Conservation (phyloP, 176 grass and related monocot genomes). For the Hordeum vulgare region DNA sequence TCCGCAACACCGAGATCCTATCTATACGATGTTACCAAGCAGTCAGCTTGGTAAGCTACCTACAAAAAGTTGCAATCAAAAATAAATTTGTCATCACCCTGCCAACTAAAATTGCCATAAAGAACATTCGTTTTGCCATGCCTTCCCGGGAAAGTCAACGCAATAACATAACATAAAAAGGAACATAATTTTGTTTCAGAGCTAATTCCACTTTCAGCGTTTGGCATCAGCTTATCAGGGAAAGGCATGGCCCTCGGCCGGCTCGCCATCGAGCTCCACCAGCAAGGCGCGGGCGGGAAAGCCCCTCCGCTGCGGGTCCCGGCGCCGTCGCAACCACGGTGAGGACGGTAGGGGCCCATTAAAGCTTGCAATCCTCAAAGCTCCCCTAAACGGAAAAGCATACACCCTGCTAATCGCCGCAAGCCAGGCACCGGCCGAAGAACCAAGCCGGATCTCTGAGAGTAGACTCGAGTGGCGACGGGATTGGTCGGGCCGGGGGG, state of each 20-base stretch:
- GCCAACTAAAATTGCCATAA: no score
- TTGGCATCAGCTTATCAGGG: neutral
- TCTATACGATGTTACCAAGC: neutral
- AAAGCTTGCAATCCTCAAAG: neutral
- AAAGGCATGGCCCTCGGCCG: neutral
- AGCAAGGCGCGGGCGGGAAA: neutral
- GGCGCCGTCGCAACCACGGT: neutral
- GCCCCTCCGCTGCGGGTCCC: no score
- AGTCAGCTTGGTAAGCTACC: no score
- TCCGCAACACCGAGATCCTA: neutral
- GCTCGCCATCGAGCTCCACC: neutral
- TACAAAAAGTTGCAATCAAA: no score
- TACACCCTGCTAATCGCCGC: neutral
- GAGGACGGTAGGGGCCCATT: neutral
- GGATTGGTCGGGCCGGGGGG: no score
- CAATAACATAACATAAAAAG: no score
- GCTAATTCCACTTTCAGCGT: neutral
- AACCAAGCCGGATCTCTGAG: neutral
- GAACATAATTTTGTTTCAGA: neutral
- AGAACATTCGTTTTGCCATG: no score
- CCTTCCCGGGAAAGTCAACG: no score
- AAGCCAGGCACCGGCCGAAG: neutral
- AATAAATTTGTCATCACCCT: no score
- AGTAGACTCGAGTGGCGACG: neutral
- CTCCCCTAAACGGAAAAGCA: neutral